phyloP scores from a whole-genome alignment of 2,329 filamentous ascomycete species.

The Fusarium sarcochroum region DNA sequence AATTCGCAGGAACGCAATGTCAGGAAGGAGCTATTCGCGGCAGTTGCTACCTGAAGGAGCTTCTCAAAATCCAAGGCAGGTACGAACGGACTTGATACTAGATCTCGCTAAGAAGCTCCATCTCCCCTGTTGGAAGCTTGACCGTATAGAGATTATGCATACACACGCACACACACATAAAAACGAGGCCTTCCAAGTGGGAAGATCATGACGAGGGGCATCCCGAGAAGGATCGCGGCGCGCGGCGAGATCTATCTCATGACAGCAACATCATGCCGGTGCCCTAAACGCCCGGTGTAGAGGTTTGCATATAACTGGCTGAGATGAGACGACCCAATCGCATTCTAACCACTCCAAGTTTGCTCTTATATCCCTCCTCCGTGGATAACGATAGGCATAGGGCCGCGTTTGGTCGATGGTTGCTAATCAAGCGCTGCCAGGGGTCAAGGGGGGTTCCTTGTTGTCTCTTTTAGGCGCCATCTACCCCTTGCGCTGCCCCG shows the following conservation, averaged over 20 bases:
- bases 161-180: slow-evolving; percentile 1
- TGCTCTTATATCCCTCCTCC: slow-evolving; percentile 12
- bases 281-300: slow-evolving; percentile 30
- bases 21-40: slow-evolving; percentile 19
- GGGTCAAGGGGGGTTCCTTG: slow-evolving; percentile 29
- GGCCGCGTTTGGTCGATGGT: slow-evolving; percentile 40
- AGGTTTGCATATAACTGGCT: slow-evolving; percentile 18
- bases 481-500: slow-evolving; percentile 42
- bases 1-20: slow-evolving; percentile 23
- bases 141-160: background rate
- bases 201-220: slow-evolving; percentile 29
- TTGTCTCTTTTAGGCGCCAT: slow-evolving; percentile 32
- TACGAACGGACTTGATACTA: slow-evolving; percentile 1
- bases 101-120: slow-evolving; percentile 15
- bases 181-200: slow-evolving; percentile 41
- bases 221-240: slow-evolving; percentile 26
- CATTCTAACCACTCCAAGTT: slow-evolving; percentile 16
- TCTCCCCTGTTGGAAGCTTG: slow-evolving; percentile 23
- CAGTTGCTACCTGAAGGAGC: slow-evolving; percentile 28
- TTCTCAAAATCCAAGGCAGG: slow-evolving; percentile 1
- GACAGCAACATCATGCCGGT: slow-evolving; percentile 37
- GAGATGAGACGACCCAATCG: slow-evolving; percentile 39
- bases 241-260: slow-evolving; percentile 36
- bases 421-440: slow-evolving; percentile 47
- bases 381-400: background rate